Conservation (phyloP, 192 early-diverging fungal species). For the Podila epigama region DNA sequence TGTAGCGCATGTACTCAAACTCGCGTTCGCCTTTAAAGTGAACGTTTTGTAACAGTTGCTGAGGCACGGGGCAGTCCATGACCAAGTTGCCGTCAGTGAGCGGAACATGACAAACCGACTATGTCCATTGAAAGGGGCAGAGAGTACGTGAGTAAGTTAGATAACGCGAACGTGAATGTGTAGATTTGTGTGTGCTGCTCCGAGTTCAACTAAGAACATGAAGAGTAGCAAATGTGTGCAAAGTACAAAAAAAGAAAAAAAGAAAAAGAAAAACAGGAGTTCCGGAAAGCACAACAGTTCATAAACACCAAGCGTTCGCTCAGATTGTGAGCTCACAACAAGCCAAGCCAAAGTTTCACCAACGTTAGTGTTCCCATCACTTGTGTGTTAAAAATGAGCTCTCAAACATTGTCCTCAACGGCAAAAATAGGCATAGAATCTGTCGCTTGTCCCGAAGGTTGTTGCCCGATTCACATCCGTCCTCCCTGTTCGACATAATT, state of each 20-base stretch:
- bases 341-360: no score
- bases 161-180: no score
- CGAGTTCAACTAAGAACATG: no score
- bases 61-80: slow-evolving; percentile 73
- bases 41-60: slow-evolving; percentile 61
- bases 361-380: no score
- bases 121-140: background rate
- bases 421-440: no score
- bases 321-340: background rate
- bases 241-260: background rate
- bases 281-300: background rate
- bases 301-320: background rate
- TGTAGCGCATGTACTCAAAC: slow-evolving; percentile 81
- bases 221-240: background rate
- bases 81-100: slow-evolving; percentile 74
- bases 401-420: no score
- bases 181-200: no score
- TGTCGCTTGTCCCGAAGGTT: background rate
- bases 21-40: slow-evolving; percentile 63
- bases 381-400: no score
- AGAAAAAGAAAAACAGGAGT: background rate
- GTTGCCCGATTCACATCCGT: background rate
- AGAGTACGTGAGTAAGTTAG: slow-evolving; percentile 57
- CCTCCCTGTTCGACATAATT: background rate
- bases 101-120: slow-evolving; percentile 54